These are phyloP conservation scores for Eruca vesicaria DNA, from an alignment of 441 rosid species.

Conservation along the genomic window DNA sequence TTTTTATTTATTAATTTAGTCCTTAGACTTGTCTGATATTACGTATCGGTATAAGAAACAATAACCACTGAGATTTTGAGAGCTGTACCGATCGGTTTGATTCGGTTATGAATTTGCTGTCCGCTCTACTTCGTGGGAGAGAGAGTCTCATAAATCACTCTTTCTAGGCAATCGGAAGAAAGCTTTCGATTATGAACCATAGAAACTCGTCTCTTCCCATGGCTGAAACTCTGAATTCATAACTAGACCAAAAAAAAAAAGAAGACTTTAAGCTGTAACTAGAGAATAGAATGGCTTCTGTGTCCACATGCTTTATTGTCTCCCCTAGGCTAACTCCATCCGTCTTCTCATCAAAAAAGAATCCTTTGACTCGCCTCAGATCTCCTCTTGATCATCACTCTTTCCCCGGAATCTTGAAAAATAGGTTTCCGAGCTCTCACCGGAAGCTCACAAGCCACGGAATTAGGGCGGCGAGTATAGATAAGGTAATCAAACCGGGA, in stretches of 20 bases:
- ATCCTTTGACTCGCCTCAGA: constrained; percentile 40
- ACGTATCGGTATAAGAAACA: neutral
- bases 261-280: neutral
- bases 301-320: constrained; percentile 59
- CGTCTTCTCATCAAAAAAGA: constrained; percentile 27
- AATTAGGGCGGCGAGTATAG: constrained; percentile 55
- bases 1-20: neutral
- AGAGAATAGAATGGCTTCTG: constrained; percentile 60
- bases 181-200: constrained; percentile 36
- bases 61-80: constrained; percentile 5
- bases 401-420: constrained; percentile 29
- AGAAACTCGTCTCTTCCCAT: constrained; percentile 22
- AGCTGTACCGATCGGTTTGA: constrained; percentile 20
- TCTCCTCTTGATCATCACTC: constrained; percentile 35
- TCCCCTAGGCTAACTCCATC: constrained; percentile 35
- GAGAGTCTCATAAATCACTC: neutral
- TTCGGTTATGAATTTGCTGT: constrained; percentile 9
- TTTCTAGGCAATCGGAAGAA: neutral
- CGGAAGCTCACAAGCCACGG: constrained; percentile 23
- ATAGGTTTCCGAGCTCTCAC: constrained; percentile 23
- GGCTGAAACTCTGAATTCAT: constrained; percentile 21
- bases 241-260: constrained; percentile 10
- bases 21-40: neutral
- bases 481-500: constrained; percentile 34
- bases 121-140: neutral